Conservation (phyloP, 495 filamentous ascomycete genomes). For the Penicillium silybi region DNA sequence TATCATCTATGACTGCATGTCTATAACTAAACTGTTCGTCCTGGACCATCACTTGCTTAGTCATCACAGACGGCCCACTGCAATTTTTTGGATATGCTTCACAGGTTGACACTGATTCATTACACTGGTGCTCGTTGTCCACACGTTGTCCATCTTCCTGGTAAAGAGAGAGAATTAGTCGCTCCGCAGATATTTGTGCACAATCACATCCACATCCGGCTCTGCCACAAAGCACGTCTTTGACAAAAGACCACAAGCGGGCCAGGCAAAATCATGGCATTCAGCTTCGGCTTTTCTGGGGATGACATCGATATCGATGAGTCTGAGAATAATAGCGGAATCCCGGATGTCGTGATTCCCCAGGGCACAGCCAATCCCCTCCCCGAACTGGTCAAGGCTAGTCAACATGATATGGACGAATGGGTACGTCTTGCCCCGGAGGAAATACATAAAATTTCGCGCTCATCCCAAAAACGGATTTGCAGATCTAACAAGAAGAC, state of each 20-base stretch:
- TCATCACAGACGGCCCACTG: constrained; percentile 12
- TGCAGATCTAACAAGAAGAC: constrained; percentile 42
- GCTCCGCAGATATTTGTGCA: neutral
- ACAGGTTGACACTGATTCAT: neutral
- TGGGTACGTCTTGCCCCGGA: constrained; percentile 35
- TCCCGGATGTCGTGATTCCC: constrained; percentile 5
- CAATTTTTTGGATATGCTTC: constrained; percentile 12
- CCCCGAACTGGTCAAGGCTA: constrained; percentile 33
- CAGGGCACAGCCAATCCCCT: constrained; percentile 16
- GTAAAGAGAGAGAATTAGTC: neutral
- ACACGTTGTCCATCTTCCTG: neutral
- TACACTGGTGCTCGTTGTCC: neutral
- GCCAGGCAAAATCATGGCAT: constrained; percentile 30
- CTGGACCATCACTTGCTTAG: constrained; percentile 16
- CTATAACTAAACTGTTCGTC: too few relatives aligned
- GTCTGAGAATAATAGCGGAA: constrained; percentile 27
- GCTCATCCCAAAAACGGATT: neutral
- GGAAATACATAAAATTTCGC: neutral
- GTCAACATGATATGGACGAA: constrained; percentile 40
- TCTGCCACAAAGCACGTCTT: neutral
- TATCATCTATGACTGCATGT: too few relatives aligned
- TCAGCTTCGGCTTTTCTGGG: constrained; percentile 78
- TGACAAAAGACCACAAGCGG: neutral
- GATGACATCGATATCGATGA: constrained; percentile 76
- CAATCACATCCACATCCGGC: neutral